A percentile compares a stretch with the other conserved stretches of the same genome.
Conservation (phyloP, 768 basidiomycete genomes). For the Pisolithus orientalis region DNA sequence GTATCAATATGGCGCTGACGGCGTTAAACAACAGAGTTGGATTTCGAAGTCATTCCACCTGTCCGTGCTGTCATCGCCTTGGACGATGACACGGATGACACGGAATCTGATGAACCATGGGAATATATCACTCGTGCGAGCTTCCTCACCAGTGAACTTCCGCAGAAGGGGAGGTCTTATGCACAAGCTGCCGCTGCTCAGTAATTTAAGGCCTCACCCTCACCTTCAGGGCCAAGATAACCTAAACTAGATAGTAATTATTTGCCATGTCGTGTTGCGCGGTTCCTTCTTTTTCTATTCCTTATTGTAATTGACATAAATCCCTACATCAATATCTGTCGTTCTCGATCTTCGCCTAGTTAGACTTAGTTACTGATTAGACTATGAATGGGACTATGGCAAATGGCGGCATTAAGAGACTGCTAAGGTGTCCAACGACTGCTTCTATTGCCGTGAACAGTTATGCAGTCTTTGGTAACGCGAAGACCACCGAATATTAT, state of each 20-base stretch:
- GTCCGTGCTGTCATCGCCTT: constrained; percentile 27
- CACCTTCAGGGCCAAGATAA: neutral
- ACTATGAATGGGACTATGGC: neutral
- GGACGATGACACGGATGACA: constrained; percentile 15
- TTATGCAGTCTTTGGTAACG: neutral
- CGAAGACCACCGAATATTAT: neutral
- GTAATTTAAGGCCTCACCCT: neutral
- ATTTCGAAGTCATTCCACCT: constrained; percentile 26
- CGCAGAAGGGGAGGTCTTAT: constrained; percentile 24
- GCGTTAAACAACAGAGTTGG: constrained; percentile 11
- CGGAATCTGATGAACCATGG: constrained; percentile 24
- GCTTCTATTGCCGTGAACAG: no score
- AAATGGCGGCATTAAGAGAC: no score
- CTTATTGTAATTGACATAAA: neutral
- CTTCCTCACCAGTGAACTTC: constrained; percentile 18
- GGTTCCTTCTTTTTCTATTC: neutral
- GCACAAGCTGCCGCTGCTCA: constrained; percentile 18
- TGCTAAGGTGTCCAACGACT: no score
- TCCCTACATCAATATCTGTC: neutral
- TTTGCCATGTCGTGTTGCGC: neutral
- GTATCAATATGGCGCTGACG: neutral
- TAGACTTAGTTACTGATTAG: neutral
- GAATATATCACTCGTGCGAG: constrained; percentile 27
- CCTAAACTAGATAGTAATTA: neutral
- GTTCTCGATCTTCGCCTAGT: neutral